Conservation (phyloP, 108 stramenopile genomes). For the Poteriospumella lacustris region DNA sequence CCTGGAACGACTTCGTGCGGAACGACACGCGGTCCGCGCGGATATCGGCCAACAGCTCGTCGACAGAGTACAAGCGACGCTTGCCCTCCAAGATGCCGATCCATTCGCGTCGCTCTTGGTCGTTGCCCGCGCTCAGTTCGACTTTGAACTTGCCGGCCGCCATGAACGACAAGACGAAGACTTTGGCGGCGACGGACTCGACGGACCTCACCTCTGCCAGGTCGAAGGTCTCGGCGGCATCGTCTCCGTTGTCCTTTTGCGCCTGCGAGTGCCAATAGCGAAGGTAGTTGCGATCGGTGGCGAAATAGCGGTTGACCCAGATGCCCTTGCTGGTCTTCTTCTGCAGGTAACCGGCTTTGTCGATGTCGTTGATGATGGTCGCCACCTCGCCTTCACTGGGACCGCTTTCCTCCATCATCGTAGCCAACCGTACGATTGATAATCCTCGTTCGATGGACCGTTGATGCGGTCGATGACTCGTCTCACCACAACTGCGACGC, state of each 20-base stretch:
- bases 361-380: no score
- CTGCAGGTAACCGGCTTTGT: slow-evolving; percentile 6
- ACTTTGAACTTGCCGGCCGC: background rate
- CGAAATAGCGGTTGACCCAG: background rate
- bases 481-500: no score
- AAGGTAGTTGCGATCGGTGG: background rate
- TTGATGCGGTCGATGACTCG: no score
- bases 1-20: background rate
- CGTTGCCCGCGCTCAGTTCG: background rate
- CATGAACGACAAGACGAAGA: background rate
- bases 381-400: no score
- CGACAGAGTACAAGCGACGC: background rate
- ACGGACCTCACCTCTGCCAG: background rate
- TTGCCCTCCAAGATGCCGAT: background rate
- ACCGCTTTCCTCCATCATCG: no score
- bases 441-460: no score
- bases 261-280: background rate
- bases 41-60: slow-evolving; percentile 1
- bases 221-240: background rate
- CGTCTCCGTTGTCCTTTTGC: background rate
- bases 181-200: background rate
- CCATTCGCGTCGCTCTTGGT: background rate
- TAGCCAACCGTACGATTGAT: no score
- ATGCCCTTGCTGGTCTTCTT: background rate
- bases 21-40: background rate